phyloP scores from a whole-genome alignment of 345 rosid species.

The Hibiscus syriacus region DNA sequence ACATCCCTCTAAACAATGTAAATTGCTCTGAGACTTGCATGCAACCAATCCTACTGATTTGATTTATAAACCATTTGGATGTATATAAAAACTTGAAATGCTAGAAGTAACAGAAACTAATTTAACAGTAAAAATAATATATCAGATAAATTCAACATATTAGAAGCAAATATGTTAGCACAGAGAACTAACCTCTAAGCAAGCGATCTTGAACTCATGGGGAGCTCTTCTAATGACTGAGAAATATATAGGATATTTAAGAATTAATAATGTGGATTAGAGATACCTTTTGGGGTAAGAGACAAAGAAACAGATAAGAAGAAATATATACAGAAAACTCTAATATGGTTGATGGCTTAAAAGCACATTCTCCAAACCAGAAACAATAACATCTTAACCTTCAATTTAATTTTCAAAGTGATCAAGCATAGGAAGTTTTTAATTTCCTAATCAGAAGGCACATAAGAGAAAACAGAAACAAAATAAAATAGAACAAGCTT shows the following conservation, averaged over 20 bases:
- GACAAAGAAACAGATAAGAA: too few relatives aligned
- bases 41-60: too few relatives aligned
- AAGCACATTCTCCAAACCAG: background rate
- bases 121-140: background rate
- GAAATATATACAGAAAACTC: background rate
- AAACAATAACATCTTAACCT: background rate
- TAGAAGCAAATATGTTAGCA: background rate
- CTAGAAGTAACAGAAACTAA: too few relatives aligned
- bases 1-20: background rate
- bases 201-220: conserved; percentile 98
- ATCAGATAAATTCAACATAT: too few relatives aligned
- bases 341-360: background rate
- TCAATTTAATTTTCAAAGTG: background rate
- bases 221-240: conserved; percentile 97
- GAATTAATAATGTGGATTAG: conserved; percentile 4
- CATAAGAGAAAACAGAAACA: background rate
- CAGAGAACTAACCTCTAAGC: conserved; percentile 76
- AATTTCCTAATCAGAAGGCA: background rate
- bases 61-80: background rate
- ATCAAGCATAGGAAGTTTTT: background rate
- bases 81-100: background rate
- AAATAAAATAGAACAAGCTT: background rate
- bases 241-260: conserved; percentile 10
- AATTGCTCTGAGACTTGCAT: background rate
- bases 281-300: background rate